These are phyloP conservation scores for Candida sithepensis DNA, from an alignment of 805 yeast genomes.

Conservation along the genomic window DNA sequence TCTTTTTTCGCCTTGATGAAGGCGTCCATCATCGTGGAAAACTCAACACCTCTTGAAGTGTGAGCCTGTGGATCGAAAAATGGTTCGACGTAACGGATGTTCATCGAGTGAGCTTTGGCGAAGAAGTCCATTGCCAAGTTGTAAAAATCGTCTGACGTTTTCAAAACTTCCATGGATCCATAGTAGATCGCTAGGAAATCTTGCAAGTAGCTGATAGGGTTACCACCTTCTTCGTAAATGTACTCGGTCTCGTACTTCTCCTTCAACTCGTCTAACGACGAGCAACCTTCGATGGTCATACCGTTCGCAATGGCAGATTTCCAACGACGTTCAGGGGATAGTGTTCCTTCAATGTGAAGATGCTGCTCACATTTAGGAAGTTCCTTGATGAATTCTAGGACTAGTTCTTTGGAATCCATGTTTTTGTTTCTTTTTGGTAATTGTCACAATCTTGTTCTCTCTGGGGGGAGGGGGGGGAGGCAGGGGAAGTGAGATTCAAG, in stretches of 20 bases:
- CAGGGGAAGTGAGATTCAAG: too few relatives aligned
- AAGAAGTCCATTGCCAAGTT: conserved; percentile 44
- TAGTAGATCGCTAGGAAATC: conserved; percentile 45
- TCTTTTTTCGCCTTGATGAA: conserved; percentile 38
- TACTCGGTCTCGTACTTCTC: conserved; percentile 30
- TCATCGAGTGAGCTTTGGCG: conserved; percentile 36
- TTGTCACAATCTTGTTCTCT: too few relatives aligned
- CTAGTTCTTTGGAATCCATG: too few relatives aligned
- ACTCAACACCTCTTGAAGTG: conserved; percentile 37
- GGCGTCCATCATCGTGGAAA: conserved; percentile 38
- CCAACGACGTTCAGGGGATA: conserved; percentile 38
- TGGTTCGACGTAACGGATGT: conserved; percentile 42
- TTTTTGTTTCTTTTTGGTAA: too few relatives aligned
- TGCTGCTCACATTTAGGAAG: conserved; percentile 49
- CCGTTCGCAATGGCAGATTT: conserved; percentile 30
- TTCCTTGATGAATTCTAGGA: conserved; percentile 34
- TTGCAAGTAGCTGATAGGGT: conserved; percentile 38
- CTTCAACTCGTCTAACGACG: conserved; percentile 34
- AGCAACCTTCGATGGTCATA: conserved; percentile 27
- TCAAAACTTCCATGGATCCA: conserved; percentile 43
- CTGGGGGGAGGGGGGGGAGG: too few relatives aligned
- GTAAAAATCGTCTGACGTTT: conserved; percentile 39
- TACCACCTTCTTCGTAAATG: conserved; percentile 31
- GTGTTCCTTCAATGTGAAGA: conserved; percentile 42
- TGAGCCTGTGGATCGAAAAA: conserved; percentile 49